Evolutionary conservation across 2,329 filamentous ascomycete species (phyloP).

Genomic region (Clathrospora elynae): DNA sequence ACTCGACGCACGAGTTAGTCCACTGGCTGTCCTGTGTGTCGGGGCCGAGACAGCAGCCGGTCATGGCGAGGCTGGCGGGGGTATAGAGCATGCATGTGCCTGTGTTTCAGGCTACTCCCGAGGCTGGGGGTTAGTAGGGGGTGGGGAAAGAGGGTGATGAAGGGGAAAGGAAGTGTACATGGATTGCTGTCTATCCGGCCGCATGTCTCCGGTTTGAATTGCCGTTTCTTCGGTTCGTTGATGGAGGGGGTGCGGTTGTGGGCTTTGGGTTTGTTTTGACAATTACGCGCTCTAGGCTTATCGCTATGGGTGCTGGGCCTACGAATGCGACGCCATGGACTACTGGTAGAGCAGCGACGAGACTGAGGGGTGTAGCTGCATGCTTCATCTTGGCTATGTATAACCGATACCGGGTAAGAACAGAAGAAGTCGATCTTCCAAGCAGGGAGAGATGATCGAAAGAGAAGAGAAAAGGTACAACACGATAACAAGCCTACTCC

Average conservation of each 20-base stretch:
- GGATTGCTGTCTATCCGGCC: slow-evolving; percentile 31
- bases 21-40: slow-evolving; percentile 33
- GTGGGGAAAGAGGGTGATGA: background rate
- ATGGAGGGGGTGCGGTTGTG: slow-evolving; percentile 31
- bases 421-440: too few relatives aligned
- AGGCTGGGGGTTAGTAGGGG: slow-evolving; percentile 13
- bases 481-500: too few relatives aligned
- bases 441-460: background rate
- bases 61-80: slow-evolving; percentile 27
- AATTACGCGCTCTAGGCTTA: slow-evolving; percentile 13
- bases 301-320: slow-evolving; percentile 25
- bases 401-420: background rate
- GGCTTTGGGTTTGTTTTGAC: slow-evolving; percentile 26
- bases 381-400: slow-evolving; percentile 9
- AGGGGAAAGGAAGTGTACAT: slow-evolving; percentile 15
- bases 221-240: slow-evolving; percentile 25
- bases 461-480: too few relatives aligned
- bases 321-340: slow-evolving; percentile 29
- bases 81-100: slow-evolving; percentile 38
- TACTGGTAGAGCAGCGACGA: slow-evolving; percentile 20
- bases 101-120: slow-evolving; percentile 19
- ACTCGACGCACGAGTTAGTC: slow-evolving; percentile 36
- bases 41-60: slow-evolving; percentile 31
- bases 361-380: slow-evolving; percentile 12
- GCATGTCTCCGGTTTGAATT: slow-evolving; percentile 27